These are phyloP conservation scores for Zizania palustris DNA, from an alignment of 202 grass and related monocot species.

Conservation along the genomic window DNA sequence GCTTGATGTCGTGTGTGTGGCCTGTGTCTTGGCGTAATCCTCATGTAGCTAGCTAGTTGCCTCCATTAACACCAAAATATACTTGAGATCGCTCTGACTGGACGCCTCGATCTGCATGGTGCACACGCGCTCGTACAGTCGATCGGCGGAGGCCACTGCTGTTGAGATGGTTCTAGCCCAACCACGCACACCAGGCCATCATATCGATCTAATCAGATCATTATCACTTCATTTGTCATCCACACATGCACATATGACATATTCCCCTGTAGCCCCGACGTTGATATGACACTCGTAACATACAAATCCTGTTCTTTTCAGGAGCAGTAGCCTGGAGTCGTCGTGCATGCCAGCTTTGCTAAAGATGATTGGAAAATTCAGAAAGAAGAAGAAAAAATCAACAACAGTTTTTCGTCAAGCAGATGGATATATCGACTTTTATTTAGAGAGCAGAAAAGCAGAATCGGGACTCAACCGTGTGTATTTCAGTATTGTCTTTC, in stretches of 20 bases:
- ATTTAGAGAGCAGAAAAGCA: neutral
- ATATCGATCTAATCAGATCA: constrained; percentile 35
- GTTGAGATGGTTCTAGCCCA: constrained; percentile 44
- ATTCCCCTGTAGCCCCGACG: constrained; percentile 40
- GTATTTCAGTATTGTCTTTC: constrained; percentile 31
- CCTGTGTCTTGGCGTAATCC: neutral
- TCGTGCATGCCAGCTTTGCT: neutral
- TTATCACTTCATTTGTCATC: constrained; percentile 22
- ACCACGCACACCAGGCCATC: constrained; percentile 35
- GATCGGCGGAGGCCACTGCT: constrained; percentile 31
- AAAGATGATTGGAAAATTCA: neutral
- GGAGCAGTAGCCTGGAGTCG: constrained; percentile 24
- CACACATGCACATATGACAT: constrained; percentile 1
- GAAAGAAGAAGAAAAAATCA: neutral
- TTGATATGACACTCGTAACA: constrained; percentile 38
- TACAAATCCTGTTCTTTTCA: constrained; percentile 36
- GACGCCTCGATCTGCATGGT: neutral
- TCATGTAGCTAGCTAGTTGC: neutral
- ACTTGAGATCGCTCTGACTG: neutral
- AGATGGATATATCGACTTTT: constrained; percentile 1
- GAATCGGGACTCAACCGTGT: constrained; percentile 1
- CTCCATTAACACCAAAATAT: constrained; percentile 2
- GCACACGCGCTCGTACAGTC: neutral
- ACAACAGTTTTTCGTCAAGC: neutral
- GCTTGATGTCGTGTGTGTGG: constrained; percentile 10